These are phyloP conservation scores for Umbelopsis sp. DNA, from an alignment of 192 early-diverging fungal species.

Conservation along the genomic window DNA sequence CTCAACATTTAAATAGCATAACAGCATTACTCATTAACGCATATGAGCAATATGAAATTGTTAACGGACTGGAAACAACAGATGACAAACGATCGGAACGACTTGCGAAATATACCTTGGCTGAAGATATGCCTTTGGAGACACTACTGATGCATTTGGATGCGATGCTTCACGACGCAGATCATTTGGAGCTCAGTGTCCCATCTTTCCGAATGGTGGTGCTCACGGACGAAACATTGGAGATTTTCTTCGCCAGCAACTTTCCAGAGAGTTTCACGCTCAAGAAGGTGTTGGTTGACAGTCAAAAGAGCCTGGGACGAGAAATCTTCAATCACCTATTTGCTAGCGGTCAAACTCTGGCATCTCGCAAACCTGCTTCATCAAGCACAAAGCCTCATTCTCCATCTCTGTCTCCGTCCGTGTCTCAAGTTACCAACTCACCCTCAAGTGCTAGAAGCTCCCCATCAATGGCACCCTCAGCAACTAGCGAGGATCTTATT, in stretches of 20 bases:
- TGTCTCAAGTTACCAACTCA: slow-evolving; percentile 2
- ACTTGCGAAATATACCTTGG: background rate
- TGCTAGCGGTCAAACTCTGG: slow-evolving; percentile 28
- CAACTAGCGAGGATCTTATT: background rate
- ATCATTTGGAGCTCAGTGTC: slow-evolving; percentile 27
- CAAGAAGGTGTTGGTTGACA: slow-evolving; percentile 49
- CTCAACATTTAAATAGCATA: background rate
- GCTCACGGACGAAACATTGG: slow-evolving; percentile 80
- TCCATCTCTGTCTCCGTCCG: background rate
- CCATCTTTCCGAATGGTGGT: slow-evolving; percentile 66
- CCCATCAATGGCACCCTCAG: background rate
- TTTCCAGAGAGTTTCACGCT: slow-evolving; percentile 64
- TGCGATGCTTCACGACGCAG: background rate
- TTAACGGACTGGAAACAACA: background rate
- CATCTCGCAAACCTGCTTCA: background rate
- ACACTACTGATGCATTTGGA: slow-evolving; percentile 13
- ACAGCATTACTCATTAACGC: background rate
- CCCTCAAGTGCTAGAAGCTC: background rate
- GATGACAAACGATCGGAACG: background rate
- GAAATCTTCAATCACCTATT: slow-evolving; percentile 57
- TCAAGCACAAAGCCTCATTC: background rate
- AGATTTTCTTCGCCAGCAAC: slow-evolving; percentile 71
- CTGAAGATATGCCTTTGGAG: background rate
- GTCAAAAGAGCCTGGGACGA: slow-evolving; percentile 50
- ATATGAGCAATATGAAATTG: background rate